Base-by-base conservation (phyloP, 108 stramenopile genomes). In the Pseudonitzschia multiseries region DNA sequence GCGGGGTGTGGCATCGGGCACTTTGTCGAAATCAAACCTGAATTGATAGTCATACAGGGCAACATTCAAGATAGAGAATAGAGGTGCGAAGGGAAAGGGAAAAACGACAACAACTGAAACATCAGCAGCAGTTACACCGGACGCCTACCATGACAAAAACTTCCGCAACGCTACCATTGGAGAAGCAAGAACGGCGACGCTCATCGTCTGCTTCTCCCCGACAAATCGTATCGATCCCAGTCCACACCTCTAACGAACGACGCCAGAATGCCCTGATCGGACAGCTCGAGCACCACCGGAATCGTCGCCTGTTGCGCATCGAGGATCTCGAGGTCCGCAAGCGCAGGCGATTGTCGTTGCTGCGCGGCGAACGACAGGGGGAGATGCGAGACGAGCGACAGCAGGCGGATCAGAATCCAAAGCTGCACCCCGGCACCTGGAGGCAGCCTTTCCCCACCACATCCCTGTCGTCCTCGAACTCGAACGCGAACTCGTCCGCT, bases 271-370 rank as follows among this genome's bases (percentile, higher is more conserved):
- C 72, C 0, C 70, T 79, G 26, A 66, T 69, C 62, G 79, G 79
- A 46, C 83, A 83, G 77, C 68, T 76, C 21, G 57, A 59, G 44
- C 75, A 83, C 57, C 78, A 83, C 57, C 50, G 75, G 42, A 31
- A 70, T 27, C 72, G 76, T 33, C 72, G 81, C 5, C 36, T 72
- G 50, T 31, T 44, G 28, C 54, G 69, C 4, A 15, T 44, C 43
- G 9, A 8, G 13, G 65, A 44, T 14, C 14, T 65, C 65, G 50
- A 52, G 42, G 57, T 40, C 33, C 32, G 36, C 33, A 31, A 29
- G 20, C 28, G n/a, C 32, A 40, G 61, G 32, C 54, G 29, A 62
- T n/a, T 62, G 61, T 48, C 46, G 18, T 14, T 48, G 46, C 2
- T 48, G 18, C 46, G 46, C 46, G 46, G 46, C 8, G 46, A 48